A percentile compares a stretch with the other conserved stretches of the same genome.
These are phyloP conservation scores for Nannizziopsis barbatae DNA, from an alignment of 2,329 filamentous ascomycete species.

Conservation along the genomic window DNA sequence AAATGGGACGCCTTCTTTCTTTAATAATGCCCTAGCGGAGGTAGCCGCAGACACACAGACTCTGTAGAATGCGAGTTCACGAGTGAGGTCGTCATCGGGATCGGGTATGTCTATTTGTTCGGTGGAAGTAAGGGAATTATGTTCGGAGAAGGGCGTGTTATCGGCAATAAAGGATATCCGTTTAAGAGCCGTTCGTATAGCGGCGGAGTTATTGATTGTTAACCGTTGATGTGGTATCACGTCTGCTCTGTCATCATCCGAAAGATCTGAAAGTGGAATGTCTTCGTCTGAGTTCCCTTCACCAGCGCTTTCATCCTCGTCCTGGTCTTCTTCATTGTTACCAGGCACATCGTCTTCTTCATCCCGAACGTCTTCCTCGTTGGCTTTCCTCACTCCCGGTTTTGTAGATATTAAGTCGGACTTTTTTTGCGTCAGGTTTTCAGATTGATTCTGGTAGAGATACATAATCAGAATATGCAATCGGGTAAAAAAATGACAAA, in stretches of 20 bases:
- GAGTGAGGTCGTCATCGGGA: constrained; percentile 79
- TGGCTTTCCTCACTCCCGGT: constrained; percentile 14
- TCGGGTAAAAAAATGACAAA: constrained; percentile 3
- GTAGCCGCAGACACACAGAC: constrained; percentile 73
- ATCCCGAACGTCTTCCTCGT: constrained; percentile 1
- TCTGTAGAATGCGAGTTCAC: constrained; percentile 86
- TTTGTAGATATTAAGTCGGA: background rate
- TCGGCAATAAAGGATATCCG: constrained; percentile 48
- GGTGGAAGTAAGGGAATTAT: constrained; percentile 63
- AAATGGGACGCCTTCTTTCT: constrained; percentile 74
- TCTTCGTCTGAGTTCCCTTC: constrained; percentile 61
- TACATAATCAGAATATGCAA: background rate
- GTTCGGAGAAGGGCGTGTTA: constrained; percentile 65
- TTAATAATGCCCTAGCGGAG: constrained; percentile 59
- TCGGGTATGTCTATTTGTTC: constrained; percentile 65
- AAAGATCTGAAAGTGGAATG: constrained; percentile 74
- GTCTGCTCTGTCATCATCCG: constrained; percentile 74
- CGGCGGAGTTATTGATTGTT: constrained; percentile 93
- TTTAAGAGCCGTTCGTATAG: constrained; percentile 66
- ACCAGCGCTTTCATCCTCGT: constrained; percentile 29
- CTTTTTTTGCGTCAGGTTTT: constrained; percentile 23
- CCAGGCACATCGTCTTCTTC: constrained; percentile 16
- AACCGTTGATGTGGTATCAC: constrained; percentile 82
- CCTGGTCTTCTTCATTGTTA: constrained; percentile 24
- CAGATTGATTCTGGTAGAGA: constrained; percentile 21